A percentile compares a stretch with the other conserved stretches of the same genome.
phyloP scores from a whole-genome alignment of 2,329 filamentous ascomycete species.

The Sporothrix brunneoviolacea region DNA sequence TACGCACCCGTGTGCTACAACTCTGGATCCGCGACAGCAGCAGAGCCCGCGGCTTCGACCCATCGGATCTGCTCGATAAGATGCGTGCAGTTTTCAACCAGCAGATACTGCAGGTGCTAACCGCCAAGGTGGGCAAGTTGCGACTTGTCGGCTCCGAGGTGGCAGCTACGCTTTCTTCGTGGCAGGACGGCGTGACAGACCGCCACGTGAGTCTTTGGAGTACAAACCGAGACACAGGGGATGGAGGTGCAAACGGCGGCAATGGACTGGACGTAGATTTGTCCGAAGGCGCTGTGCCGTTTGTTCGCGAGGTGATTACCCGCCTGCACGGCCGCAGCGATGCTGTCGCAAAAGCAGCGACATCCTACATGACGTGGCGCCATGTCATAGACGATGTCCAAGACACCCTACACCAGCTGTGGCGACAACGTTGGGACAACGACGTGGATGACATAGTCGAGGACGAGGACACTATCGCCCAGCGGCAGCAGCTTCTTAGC shows the following conservation, averaged over 20 bases:
- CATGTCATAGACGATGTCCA: conserved; percentile 63
- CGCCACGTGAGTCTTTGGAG: conserved; percentile 58
- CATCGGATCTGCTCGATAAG: conserved; percentile 59
- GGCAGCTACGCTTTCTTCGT: conserved; percentile 52
- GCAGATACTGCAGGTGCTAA: conserved; percentile 58
- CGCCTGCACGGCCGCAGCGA: conserved; percentile 67
- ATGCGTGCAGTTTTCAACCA: conserved; percentile 63
- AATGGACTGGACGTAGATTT: conserved; percentile 54
- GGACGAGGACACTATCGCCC: conserved; percentile 63
- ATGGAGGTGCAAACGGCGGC: neutral
- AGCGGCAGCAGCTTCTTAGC: conserved; percentile 60
- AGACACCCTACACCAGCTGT: conserved; percentile 57
- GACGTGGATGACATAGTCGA: conserved; percentile 68
- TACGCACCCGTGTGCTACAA: conserved; percentile 64
- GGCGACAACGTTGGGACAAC: conserved; percentile 66
- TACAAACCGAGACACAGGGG: neutral
- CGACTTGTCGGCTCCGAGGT: conserved; percentile 59
- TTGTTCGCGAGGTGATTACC: conserved; percentile 63
- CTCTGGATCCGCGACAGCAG: conserved; percentile 68
- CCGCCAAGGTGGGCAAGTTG: conserved; percentile 57
- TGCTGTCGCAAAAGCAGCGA: conserved; percentile 54
- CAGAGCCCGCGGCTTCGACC: conserved; percentile 59
- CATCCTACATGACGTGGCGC: conserved; percentile 66
- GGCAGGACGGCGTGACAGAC: conserved; percentile 49
- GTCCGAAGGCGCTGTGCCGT: conserved; percentile 55